Conservation (phyloP, 2,329 filamentous ascomycete species). For the Cercospora brassicicola region DNA sequence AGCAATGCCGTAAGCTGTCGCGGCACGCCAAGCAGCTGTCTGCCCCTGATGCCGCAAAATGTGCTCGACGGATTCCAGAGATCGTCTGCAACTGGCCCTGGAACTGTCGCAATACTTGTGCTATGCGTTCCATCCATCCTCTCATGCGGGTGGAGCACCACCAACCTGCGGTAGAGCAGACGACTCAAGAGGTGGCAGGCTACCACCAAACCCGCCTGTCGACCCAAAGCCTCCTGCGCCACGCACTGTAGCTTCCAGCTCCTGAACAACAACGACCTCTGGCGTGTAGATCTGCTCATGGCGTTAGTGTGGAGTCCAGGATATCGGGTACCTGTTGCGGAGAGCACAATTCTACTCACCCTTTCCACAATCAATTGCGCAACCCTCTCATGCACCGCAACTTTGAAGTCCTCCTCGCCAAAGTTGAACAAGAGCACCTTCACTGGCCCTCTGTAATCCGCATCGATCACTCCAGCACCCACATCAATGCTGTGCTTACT, state of each 20-base stretch:
- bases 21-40: background rate
- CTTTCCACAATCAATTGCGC: conserved; percentile 93
- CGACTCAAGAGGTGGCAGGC: conserved; percentile 30
- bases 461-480: conserved; percentile 94
- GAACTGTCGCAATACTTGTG: background rate
- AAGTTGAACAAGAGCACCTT: conserved; percentile 96
- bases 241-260: conserved; percentile 85
- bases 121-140: background rate
- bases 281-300: conserved; percentile 76
- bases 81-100: background rate
- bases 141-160: conserved; percentile 2
- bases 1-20: background rate
- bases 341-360: conserved; percentile 42
- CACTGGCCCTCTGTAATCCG: conserved; percentile 91
- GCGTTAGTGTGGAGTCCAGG: conserved; percentile 16
- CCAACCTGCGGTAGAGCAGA: background rate
- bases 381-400: conserved; percentile 84
- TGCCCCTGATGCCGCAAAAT: background rate
- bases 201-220: conserved; percentile 61
- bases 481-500: conserved; percentile 92
- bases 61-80: background rate
- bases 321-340: background rate
- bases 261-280: conserved; percentile 82
- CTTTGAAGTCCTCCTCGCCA: conserved; percentile 73
- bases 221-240: conserved; percentile 91